Base-by-base conservation (phyloP, 352 stramenopile genomes). In the Phytopythium litorale region DNA sequence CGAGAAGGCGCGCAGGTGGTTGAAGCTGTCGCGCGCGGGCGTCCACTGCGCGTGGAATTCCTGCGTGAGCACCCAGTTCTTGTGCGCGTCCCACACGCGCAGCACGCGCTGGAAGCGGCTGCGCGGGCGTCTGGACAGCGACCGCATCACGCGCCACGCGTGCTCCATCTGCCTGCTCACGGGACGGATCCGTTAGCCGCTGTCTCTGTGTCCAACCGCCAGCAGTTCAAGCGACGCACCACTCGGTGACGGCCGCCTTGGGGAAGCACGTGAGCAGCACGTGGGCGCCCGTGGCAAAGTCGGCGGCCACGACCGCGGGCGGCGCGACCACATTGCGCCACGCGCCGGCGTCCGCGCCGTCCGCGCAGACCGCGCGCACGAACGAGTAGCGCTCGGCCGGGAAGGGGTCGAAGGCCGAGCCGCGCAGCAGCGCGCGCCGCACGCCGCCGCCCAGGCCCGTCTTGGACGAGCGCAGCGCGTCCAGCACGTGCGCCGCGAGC, bases 41-140 rank as follows among this genome's bases (percentile, higher is more conserved):
- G 60, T 62, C 78, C 78, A 87, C 32, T 56, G 23, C 0, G 68
- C 12, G 2, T 74, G 53, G n/a, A 80, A 71, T 40, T 84, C 68
- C 40, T 89, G 80, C 15, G 80, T 71, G 25, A 89, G 72, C 42
- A 89, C 76, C 78, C 78, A 89, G 52, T 64, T 74, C 54, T 64
- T 67, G 45, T 68, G 75, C 37, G 76, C 66, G 38, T 89, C 79
- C 71, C 72, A 87, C 25, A 89, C 70, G 21, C 71, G 64, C 42
- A 79, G 58, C 42, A 87, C 68, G 6, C 37, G 61, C 63, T 89
- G 79, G 64, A 87, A 87, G 32, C 21, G 52, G 51, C 74, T 65
- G 1, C 21, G 16, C 12, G 69, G 62, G 4, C 56, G 56, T 3
- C 73, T 77, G 21, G 56, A 40, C 18, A 88, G 56, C 25, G 68